Evolutionary conservation across 495 filamentous ascomycete genomes (phyloP), one percentile per base, ranked within the genome.

Genomic region (Sabuloglossum arenarium): DNA sequence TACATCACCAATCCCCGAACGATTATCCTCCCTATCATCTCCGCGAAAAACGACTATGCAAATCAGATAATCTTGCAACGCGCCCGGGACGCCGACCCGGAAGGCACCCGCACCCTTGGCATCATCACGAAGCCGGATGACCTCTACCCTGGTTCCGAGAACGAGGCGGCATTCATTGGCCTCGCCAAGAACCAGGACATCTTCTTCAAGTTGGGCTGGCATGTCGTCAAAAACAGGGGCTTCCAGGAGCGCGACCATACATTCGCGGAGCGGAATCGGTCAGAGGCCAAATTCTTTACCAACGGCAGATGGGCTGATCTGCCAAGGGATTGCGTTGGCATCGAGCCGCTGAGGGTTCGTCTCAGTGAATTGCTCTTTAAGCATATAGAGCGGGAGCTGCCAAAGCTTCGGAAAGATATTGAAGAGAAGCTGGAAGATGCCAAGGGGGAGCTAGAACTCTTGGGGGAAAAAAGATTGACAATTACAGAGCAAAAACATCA

Each of bases 171-270:
- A 6, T 86, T 73, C 58, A 55, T 85, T 0, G 61, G 72, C 0
- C 66, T 84, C 0, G 72, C 79, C 0, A 63, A 67, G 28, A 88
- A 88, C 58, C 68, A 76, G 29, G 75, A 86, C 53, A 67, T 81
- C 16, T 64, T 61, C 21, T 76, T 88, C 50, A 67, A 73, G 24
- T 73, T 86, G 2, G 83, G 81, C 3, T 87, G 80, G 81, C 80
- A 86, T 64, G 75, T 81, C 2, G 63, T 89, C 24, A 75, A 75
- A 8, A 86, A 85, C 59, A 70, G 76, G 1, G 63, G 63, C 6
- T 76, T 74, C 55, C 64, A 72, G 10, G 71, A 76, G 43, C 29
- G 59, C 1, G 47, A 61, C 0, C 24, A 61, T 2, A 57, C 49
- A 1, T 39, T 58, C 16, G 61, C 60, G 0, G 58, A 64, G 28